These are phyloP conservation scores for Blastobotrys aristatus DNA, from an alignment of 1,139 yeast genomes.

Conservation along the genomic window DNA sequence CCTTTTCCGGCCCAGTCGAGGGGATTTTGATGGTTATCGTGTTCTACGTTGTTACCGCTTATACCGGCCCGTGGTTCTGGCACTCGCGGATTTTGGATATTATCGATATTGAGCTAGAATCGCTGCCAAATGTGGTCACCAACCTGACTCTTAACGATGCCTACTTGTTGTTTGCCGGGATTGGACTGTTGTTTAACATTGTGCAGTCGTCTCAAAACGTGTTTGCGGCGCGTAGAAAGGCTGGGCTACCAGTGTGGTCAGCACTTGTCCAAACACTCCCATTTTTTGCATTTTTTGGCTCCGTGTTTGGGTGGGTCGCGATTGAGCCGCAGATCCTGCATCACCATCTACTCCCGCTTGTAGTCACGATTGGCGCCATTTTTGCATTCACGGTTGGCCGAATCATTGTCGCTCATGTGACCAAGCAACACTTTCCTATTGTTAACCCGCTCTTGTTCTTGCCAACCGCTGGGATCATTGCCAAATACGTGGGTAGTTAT, in stretches of 20 bases:
- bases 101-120: constrained; percentile 6
- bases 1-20: constrained; percentile 91
- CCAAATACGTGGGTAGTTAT: constrained; percentile 33
- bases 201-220: constrained; percentile 71
- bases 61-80: constrained; percentile 63
- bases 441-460: constrained; percentile 63
- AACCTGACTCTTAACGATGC: constrained; percentile 37
- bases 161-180: constrained; percentile 47
- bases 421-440: constrained; percentile 71
- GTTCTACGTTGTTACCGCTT: constrained; percentile 57
- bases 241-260: constrained; percentile 30
- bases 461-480: constrained; percentile 53
- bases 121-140: constrained; percentile 7
- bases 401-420: constrained; percentile 82
- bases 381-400: constrained; percentile 85
- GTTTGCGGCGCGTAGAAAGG: constrained; percentile 43
- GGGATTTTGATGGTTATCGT: constrained; percentile 67
- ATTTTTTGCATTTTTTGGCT: constrained; percentile 57
- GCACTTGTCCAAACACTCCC: constrained; percentile 68
- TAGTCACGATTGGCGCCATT: constrained; percentile 65
- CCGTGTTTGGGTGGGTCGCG: constrained; percentile 46
- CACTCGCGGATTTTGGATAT: constrained; percentile 32
- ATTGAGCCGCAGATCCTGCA: constrained; percentile 45
- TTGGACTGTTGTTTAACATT: constrained; percentile 65
- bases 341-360: constrained; percentile 51